Evolutionary conservation across 768 basidiomycete species (phyloP), one percentile per base, ranked within the genome.

Genomic region (Lentinula lateritia): DNA sequence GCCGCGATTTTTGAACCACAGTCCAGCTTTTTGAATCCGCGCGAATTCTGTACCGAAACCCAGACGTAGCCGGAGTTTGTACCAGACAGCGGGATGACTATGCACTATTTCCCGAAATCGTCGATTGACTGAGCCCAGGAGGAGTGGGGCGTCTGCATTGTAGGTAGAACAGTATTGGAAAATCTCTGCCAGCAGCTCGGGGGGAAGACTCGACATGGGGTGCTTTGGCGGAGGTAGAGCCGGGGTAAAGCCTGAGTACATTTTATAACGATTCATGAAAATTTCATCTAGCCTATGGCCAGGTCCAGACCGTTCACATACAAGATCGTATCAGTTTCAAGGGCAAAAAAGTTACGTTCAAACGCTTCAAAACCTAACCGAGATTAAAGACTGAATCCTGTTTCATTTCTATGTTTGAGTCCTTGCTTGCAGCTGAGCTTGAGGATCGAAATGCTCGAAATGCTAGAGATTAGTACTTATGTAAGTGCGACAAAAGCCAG

Each of bases 1-100:
- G 16, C 50, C 50, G 50, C 50, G 12, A 23, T 32, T 61, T 18
- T 52, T 52, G 41, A 61, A 53, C 60, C 60, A 61, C 32, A 61
- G 36, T 12, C 48, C 38, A 20, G 50, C 45, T 42, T 61, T 61
- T 9, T 41, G 50, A 15, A 59, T 34, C 23, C n/a, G 50, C 12
- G 20, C 18, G 6, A 36, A 16, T 39, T 61, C 60, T n/a, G 39
- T 43, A 12, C 18, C 36, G 16, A 50, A 39, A 34, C 32, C 43
- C 15, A 61, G 23, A 18, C 32, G 36, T 8, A 61, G 60, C 20
- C 45, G 50, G 8, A 61, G 60, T 23, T 48, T 50, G 38, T 38
- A n/a, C 60, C 60, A 61, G 2, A 53, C 60, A 15, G 50, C n/a
- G 5, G 60, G 60, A 15, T 32, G 20, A 18, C 13, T 53, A 32